A percentile compares a stretch with the other conserved stretches of the same genome.
Conservation (phyloP, 2,329 filamentous ascomycete genomes). For the Colletotrichum musae region DNA sequence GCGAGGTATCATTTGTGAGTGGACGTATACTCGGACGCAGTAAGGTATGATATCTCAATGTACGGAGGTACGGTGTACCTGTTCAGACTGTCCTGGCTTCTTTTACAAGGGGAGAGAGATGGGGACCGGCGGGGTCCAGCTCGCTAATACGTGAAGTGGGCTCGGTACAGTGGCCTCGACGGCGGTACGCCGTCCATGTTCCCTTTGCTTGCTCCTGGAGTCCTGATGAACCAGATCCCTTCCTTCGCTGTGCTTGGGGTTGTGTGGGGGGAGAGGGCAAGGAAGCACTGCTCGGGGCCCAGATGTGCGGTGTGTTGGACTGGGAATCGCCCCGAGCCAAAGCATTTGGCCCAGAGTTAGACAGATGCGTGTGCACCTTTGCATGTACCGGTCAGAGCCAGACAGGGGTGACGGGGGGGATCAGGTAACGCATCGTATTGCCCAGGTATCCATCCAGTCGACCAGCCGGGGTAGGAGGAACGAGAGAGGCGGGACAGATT, state of each 20-base stretch:
- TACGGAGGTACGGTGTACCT: slow-evolving; percentile 21
- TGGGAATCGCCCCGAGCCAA: slow-evolving; percentile 32
- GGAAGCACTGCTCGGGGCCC: slow-evolving; percentile 30
- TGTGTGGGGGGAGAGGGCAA: slow-evolving; percentile 27
- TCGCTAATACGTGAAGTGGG: slow-evolving; percentile 6
- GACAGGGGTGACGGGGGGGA: slow-evolving; percentile 24
- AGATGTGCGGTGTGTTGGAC: slow-evolving; percentile 43
- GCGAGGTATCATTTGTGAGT: slow-evolving; percentile 32
- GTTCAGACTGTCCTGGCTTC: background rate
- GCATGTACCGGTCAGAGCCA: slow-evolving; percentile 38
- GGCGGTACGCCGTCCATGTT: slow-evolving; percentile 32
- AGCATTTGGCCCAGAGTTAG: slow-evolving; percentile 3
- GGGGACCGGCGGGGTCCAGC: too few relatives aligned
- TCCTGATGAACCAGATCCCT: slow-evolving; percentile 41
- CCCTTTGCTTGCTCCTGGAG: slow-evolving; percentile 32
- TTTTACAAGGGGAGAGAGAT: too few relatives aligned
- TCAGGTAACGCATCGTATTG: slow-evolving; percentile 41
- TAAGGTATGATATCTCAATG: slow-evolving; percentile 17
- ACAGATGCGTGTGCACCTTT: slow-evolving; percentile 30
- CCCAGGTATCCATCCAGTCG: slow-evolving; percentile 36
- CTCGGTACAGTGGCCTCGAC: slow-evolving; percentile 34
- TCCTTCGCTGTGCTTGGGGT: slow-evolving; percentile 24
- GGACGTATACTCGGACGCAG: slow-evolving; percentile 26
- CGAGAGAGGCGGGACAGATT: slow-evolving; percentile 10
- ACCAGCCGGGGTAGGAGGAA: slow-evolving; percentile 23